Percentiles rank a stretch among this genome's conserved stretches.
Conservation (phyloP, 805 yeast species). For the Clavispora vitiphila region DNA sequence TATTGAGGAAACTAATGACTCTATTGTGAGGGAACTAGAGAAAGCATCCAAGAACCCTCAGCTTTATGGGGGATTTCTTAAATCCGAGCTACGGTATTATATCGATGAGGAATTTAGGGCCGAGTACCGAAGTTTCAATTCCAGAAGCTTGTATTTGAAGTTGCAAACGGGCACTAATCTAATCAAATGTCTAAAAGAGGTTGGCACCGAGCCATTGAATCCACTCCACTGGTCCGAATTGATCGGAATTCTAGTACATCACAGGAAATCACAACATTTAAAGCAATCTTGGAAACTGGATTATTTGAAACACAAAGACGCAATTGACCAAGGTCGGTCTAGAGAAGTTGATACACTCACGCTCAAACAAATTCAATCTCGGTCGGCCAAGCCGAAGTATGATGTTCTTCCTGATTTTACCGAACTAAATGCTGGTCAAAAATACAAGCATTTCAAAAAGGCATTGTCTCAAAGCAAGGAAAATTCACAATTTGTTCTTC, state of each 20-base stretch:
- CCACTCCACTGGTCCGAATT: slow-evolving; percentile 8
- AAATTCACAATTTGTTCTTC: slow-evolving; percentile 17
- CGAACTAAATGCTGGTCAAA: slow-evolving; percentile 6
- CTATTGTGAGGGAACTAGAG: slow-evolving; percentile 2
- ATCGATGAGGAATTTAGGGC: slow-evolving; percentile 14
- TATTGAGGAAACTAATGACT: neutral
- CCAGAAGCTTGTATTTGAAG: slow-evolving; percentile 2
- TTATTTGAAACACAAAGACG: slow-evolving; percentile 7
- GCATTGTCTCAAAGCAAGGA: slow-evolving; percentile 10
- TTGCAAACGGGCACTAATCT: slow-evolving; percentile 12
- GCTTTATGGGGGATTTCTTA: slow-evolving; percentile 12
- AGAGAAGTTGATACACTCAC: slow-evolving; percentile 7
- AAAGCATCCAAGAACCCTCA: slow-evolving; percentile 9
- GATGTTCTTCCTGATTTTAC: neutral
- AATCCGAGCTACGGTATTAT: slow-evolving; percentile 15
- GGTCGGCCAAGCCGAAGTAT: neutral
- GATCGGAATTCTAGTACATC: slow-evolving; percentile 11
- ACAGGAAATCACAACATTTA: slow-evolving; percentile 8
- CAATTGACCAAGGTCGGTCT: slow-evolving; percentile 7
- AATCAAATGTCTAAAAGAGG: slow-evolving; percentile 5
- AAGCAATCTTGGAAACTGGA: slow-evolving; percentile 18
- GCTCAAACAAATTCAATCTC: slow-evolving; percentile 7
- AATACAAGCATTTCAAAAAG: slow-evolving; percentile 11
- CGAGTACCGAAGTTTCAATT: slow-evolving; percentile 1
- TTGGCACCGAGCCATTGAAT: slow-evolving; percentile 3